Evolutionary conservation across 2,329 filamentous ascomycete species (phyloP).

Genomic region (Drechslerella coelobrocha): DNA sequence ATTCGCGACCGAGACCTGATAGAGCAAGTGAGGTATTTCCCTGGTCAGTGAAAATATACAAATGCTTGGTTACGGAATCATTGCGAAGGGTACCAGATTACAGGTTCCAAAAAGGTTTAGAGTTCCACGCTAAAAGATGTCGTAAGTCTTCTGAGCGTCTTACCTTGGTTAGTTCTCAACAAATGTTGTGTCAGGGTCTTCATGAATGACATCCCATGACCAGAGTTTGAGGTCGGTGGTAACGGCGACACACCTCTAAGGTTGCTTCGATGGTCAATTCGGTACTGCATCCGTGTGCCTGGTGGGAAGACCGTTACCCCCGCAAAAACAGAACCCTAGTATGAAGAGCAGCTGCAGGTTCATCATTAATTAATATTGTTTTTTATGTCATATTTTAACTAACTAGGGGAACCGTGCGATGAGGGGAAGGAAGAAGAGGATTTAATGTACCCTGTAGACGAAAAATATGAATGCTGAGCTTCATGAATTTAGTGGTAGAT

Average conservation of each 20-base stretch:
- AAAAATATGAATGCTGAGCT: no score
- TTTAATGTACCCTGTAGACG: no score
- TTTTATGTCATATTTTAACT: no score
- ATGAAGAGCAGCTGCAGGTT: no score
- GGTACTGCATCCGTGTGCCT: background rate
- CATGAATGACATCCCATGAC: constrained; percentile 31
- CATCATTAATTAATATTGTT: no score
- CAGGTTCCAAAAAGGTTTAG: constrained; percentile 26
- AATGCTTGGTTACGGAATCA: constrained; percentile 34
- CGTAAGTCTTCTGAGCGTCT: constrained; percentile 37
- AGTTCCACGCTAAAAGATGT: constrained; percentile 49
- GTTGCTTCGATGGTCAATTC: background rate
- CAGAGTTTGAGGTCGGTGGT: constrained; percentile 3
- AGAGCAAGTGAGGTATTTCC: constrained; percentile 42
- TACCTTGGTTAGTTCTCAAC: constrained; percentile 28
- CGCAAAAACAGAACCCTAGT: no score
- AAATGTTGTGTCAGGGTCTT: constrained; percentile 25
- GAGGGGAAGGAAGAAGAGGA: no score
- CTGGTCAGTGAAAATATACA: constrained; percentile 24
- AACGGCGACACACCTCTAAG: background rate
- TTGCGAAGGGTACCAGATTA: constrained; percentile 24
- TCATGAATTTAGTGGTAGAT: no score
- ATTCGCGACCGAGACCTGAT: constrained; percentile 24
- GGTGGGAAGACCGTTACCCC: background rate
- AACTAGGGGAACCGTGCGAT: no score